A percentile compares a stretch with the other conserved stretches of the same genome.
Evolutionary conservation across 2,329 filamentous ascomycete genomes (phyloP).

Genomic region (Chaetomiaceae sp.): DNA sequence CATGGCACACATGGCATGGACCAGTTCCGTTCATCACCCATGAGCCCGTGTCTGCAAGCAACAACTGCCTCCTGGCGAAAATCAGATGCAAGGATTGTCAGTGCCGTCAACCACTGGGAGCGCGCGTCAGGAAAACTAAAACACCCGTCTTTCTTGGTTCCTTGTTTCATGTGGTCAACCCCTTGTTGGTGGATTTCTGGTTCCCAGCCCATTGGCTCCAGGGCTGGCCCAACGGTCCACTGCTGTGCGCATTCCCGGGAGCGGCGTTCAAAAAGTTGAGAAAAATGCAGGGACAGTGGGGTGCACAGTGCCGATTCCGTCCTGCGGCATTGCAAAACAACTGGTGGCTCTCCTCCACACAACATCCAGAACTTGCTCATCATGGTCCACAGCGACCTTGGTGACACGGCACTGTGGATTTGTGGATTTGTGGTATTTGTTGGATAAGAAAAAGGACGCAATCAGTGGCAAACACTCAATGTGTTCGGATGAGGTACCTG

Average conservation of each 20-base stretch:
- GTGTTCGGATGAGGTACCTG: neutral
- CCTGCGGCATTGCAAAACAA: neutral
- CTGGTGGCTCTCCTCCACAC: neutral
- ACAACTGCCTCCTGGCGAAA: no score
- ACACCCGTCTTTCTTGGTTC: neutral
- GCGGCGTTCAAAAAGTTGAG: neutral
- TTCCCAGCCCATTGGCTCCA: conserved; percentile 15
- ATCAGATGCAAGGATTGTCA: neutral
- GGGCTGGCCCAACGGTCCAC: neutral
- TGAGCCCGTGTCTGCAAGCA: no score
- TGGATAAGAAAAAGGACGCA: neutral
- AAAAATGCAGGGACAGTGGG: neutral
- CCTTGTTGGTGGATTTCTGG: conserved; percentile 1
- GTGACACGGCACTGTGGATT: neutral
- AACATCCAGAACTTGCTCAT: neutral
- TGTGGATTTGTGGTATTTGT: no score
- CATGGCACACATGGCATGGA: no score
- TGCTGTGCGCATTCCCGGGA: neutral
- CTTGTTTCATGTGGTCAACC: conserved; percentile 16
- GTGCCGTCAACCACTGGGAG: neutral
- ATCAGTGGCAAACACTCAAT: neutral
- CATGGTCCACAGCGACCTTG: neutral
- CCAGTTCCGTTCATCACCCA: no score
- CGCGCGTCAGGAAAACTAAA: neutral
- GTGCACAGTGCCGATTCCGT: neutral